phyloP scores from a whole-genome alignment of 1,139 yeast species.

The Trichomonascaceae sp. region DNA sequence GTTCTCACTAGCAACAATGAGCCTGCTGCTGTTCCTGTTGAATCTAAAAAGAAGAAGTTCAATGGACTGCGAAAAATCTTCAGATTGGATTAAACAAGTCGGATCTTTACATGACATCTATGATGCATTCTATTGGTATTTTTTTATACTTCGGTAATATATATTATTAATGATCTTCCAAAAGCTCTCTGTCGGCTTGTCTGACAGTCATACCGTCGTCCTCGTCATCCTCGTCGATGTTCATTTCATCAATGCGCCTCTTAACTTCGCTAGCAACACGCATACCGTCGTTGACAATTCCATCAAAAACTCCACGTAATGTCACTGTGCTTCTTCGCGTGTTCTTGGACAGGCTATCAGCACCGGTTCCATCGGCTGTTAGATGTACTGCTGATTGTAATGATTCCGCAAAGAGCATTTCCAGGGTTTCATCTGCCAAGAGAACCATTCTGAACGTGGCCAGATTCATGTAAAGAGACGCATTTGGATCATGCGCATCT shows the following conservation, averaged over 20 bases:
- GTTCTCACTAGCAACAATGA: not conserved
- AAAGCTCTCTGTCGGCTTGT: constrained; percentile 35
- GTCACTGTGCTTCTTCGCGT: constrained; percentile 31
- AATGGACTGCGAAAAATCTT: constrained; percentile 26
- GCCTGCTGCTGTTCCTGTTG: not conserved
- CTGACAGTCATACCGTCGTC: constrained; percentile 29
- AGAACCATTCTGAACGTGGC: constrained; percentile 95
- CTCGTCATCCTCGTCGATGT: constrained; percentile 20
- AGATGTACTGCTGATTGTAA: constrained; percentile 62
- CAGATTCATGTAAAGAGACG: constrained; percentile 68
- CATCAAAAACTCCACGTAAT: constrained; percentile 83
- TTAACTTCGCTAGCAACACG: constrained; percentile 85
- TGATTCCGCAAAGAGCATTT: constrained; percentile 67
- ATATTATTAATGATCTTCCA: constrained; percentile 23
- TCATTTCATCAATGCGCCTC: constrained; percentile 66
- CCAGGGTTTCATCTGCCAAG: constrained; percentile 89
- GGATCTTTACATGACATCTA: not conserved
- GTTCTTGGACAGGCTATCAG: constrained; percentile 16
- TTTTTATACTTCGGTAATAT: constrained; percentile 2
- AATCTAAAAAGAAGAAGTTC: constrained; percentile 25
- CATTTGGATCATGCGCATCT: constrained; percentile 66
- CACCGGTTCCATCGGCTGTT: constrained; percentile 40
- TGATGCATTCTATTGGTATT: constrained; percentile 8
- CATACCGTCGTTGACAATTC: constrained; percentile 84
- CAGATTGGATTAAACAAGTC: constrained; percentile 18